Evolutionary conservation across 2,329 filamentous ascomycete species (phyloP).

Genomic region (Xylaria hypoxylon): DNA sequence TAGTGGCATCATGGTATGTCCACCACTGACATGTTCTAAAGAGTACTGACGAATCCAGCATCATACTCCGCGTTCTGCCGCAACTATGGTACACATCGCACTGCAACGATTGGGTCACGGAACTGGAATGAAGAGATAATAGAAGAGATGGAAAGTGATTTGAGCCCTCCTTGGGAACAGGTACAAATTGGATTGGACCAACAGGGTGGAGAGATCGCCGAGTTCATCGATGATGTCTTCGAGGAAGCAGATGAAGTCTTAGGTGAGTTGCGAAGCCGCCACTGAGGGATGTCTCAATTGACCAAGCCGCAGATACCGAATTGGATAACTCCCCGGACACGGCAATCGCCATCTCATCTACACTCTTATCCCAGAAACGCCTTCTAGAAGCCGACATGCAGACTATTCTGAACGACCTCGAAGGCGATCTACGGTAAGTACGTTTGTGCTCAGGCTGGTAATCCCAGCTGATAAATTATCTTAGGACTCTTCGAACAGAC

Average conservation of each 20-base stretch:
- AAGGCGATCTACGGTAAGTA: slow-evolving; percentile 36
- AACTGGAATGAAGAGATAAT: slow-evolving; percentile 62
- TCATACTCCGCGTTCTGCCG: slow-evolving; percentile 58
- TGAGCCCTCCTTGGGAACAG: slow-evolving; percentile 51
- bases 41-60: slow-evolving; percentile 50
- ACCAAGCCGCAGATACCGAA: slow-evolving; percentile 23
- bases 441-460: slow-evolving; percentile 18
- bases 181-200: slow-evolving; percentile 38
- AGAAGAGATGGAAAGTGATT: slow-evolving; percentile 51
- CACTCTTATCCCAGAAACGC: slow-evolving; percentile 47
- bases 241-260: slow-evolving; percentile 28
- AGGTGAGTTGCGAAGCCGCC: slow-evolving; percentile 8
- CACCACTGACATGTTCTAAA: slow-evolving; percentile 49
- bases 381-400: slow-evolving; percentile 47
- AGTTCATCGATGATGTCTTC: slow-evolving; percentile 37
- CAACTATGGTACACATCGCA: slow-evolving; percentile 55
- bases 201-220: slow-evolving; percentile 19
- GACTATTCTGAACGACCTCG: slow-evolving; percentile 43
- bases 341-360: slow-evolving; percentile 42
- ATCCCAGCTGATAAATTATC: slow-evolving; percentile 12
- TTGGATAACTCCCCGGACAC: slow-evolving; percentile 16
- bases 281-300: neutral
- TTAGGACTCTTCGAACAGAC: slow-evolving; percentile 52
- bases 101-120: slow-evolving; percentile 42
- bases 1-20: slow-evolving; percentile 35